Conservation (phyloP, 148 eudicot genomes). For the Rhododendron mucronatum region DNA sequence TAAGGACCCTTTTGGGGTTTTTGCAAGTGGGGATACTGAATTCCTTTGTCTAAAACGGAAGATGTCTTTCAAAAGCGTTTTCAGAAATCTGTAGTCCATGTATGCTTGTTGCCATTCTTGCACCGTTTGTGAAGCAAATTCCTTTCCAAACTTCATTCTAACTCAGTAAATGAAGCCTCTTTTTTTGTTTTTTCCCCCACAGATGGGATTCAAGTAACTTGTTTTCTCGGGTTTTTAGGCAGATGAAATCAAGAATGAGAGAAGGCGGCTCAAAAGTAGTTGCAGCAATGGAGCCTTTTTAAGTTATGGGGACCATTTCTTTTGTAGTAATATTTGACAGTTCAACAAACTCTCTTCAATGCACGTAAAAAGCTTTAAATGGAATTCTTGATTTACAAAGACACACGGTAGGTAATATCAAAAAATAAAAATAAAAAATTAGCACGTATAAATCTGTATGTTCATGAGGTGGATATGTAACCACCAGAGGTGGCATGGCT, state of each 20-base stretch:
- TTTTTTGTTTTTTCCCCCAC: neutral
- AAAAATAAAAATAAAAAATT: too few species aligned
- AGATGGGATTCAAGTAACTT: neutral
- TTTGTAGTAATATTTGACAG: neutral
- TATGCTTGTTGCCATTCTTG: conserved; percentile 31
- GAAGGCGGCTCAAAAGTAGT: neutral
- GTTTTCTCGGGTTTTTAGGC: neutral
- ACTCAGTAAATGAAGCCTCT: neutral
- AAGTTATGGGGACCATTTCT: neutral
- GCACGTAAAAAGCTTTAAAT: neutral
- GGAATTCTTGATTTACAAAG: neutral
- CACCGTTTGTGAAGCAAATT: conserved; percentile 29
- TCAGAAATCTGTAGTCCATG: conserved; percentile 20
- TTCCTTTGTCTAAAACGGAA: neutral
- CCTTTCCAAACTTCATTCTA: conserved; percentile 34
- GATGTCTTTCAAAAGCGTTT: conserved; percentile 20
- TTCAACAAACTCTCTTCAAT: conserved; percentile 1
- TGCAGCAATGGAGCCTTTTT: neutral
- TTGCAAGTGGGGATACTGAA: neutral
- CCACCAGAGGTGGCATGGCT: neutral
- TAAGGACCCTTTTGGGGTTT: neutral
- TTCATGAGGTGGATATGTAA: neutral
- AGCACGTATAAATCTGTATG: neutral
- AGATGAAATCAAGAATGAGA: neutral
- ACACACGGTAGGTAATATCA: neutral